Conservation (phyloP, 73 alveolate genomes). For the Blepharisma stoltei region DNA sequence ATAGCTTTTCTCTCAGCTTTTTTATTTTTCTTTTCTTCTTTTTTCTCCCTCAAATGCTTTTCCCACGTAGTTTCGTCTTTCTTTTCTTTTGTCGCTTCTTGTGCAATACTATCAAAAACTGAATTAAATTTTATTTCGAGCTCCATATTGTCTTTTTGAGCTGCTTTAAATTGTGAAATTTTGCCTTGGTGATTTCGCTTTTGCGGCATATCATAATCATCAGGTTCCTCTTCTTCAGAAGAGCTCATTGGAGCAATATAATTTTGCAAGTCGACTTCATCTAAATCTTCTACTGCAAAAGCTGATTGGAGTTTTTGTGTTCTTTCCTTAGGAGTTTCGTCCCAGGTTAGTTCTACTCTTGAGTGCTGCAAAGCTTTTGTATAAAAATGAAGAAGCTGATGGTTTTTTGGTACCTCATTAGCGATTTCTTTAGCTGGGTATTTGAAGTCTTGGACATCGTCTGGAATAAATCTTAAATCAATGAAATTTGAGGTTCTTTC, state of each 20-base stretch:
- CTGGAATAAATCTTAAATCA: slow-evolving; percentile 83
- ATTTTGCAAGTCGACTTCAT: slow-evolving; percentile 73
- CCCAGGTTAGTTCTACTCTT: slow-evolving; percentile 91
- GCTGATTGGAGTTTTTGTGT: slow-evolving; percentile 35
- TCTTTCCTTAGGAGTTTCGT: slow-evolving; percentile 79
- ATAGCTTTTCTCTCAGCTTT: neutral
- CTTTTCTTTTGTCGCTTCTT: slow-evolving; percentile 73
- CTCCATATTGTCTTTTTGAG: slow-evolving; percentile 40
- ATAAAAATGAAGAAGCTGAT: slow-evolving; percentile 58
- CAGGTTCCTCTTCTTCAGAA: slow-evolving; percentile 48
- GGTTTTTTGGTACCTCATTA: slow-evolving; percentile 80
- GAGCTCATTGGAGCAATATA: slow-evolving; percentile 32
- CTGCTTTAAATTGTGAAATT: slow-evolving; percentile 4
- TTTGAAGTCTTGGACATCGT: slow-evolving; percentile 66
- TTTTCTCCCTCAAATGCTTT: slow-evolving; percentile 18
- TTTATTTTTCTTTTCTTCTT: slow-evolving; percentile 33
- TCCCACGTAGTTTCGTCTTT: slow-evolving; percentile 62
- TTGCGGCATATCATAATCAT: slow-evolving; percentile 37
- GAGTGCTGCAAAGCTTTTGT: slow-evolving; percentile 82
- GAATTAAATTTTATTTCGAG: slow-evolving; percentile 62
- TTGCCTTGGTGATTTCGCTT: neutral
- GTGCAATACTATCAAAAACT: slow-evolving; percentile 47
- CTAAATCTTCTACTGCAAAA: slow-evolving; percentile 58
- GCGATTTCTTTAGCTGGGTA: slow-evolving; percentile 73
- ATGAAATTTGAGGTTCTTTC: slow-evolving; percentile 74